A percentile compares a stretch with the other conserved stretches of the same genome.
Conservation (phyloP, 2,329 filamentous ascomycete genomes). For the Sclerotinia trifoliorum region DNA sequence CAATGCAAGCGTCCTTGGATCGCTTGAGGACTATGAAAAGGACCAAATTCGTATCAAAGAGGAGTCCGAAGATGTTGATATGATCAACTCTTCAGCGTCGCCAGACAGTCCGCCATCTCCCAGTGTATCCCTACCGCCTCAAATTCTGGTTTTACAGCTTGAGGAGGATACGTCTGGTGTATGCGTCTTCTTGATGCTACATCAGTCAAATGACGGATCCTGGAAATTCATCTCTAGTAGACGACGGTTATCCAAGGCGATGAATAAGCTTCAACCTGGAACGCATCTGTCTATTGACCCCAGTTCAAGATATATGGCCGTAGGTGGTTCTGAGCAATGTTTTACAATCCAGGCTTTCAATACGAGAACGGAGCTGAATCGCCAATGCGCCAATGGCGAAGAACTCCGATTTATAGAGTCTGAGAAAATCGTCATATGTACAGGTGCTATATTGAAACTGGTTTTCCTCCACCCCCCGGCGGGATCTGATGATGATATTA, state of each 20-base stretch:
- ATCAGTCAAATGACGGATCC: conserved; percentile 45
- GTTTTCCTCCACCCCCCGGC: conserved; percentile 75
- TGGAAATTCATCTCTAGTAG: conserved; percentile 51
- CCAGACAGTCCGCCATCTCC: not conserved
- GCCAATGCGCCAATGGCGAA: conserved; percentile 48
- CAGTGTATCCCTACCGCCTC: conserved; percentile 60
- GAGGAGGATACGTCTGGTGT: conserved; percentile 57
- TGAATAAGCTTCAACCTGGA: conserved; percentile 54
- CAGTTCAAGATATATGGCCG: conserved; percentile 64
- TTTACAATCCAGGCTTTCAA: conserved; percentile 73
- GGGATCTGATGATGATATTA: conserved; percentile 66
- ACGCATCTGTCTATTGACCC: conserved; percentile 76
- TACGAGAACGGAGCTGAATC: conserved; percentile 50
- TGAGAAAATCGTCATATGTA: conserved; percentile 44
- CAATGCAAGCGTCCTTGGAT: conserved; percentile 73
- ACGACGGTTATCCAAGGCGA: conserved; percentile 51
- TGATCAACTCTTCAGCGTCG: conserved; percentile 15
- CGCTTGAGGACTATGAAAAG: conserved; percentile 43
- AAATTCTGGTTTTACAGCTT: conserved; percentile 75
- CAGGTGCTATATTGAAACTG: conserved; percentile 79
- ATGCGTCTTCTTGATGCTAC: conserved; percentile 73
- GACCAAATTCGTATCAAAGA: conserved; percentile 42
- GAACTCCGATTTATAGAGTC: conserved; percentile 58
- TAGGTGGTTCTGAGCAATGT: conserved; percentile 67
- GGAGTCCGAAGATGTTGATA: conserved; percentile 26